Base-by-base conservation (phyloP, 306 rosid species). In the Pueraria montana region DNA sequence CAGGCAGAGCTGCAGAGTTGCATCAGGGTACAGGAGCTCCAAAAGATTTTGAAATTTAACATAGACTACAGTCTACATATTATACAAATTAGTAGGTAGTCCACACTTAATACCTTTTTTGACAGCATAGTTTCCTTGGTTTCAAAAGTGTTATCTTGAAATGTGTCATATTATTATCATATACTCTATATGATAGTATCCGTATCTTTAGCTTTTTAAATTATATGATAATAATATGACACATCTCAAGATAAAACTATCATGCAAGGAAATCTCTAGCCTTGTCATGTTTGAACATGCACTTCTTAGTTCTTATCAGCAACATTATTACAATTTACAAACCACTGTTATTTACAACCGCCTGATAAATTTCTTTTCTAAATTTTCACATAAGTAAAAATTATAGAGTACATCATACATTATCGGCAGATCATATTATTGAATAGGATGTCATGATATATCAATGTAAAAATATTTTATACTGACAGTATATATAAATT, bases 121-220 rank as follows among this genome's bases (percentile, higher is more conserved):
- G 48, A 66, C 72, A 17, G 24, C 46, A 66, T 32, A 30, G 70
- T 64, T 82, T 74, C 32, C 21, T 40, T 34, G 24, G 42, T 61
- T 72, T 36, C 43, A 34, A 36, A 65, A 38, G 71, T 34, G 4
- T 8, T 67, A 38, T 10, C 73, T 18, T 20, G 32, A n/a, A 2
- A 40, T 20, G n/a, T 18, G 48, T 40, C 53, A 68, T 34, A 11
- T 27, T 8, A 70, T 43, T 40, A 67, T 36, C 48, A 65, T 18
- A 6, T 13, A 64, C 1, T 58, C 43, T 30, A 9, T 17, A 16
- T 6, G 73, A 18, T 38, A 38, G 50, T 2, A 36, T 18, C 73
- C 13, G 18, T 26, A 24, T 58, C 64, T 58, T 10, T 52, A 52
- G 8, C 23, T 6, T 17, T 52, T 3, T 5, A 52, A 52, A 5